These are phyloP conservation scores for Lachancea lanzarotensis DNA, from an alignment of 805 yeast genomes.

Conservation along the genomic window DNA sequence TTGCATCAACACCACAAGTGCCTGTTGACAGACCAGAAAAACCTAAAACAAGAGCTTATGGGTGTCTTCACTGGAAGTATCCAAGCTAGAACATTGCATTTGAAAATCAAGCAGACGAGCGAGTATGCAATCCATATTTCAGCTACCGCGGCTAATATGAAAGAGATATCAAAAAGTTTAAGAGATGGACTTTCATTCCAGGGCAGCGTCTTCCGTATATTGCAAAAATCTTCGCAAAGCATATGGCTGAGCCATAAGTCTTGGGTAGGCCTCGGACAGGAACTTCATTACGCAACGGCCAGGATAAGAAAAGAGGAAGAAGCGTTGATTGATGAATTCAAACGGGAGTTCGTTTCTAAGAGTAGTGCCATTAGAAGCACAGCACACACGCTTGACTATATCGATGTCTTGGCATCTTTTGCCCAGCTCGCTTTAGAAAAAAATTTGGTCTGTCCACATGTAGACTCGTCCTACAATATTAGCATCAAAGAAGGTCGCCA, in stretches of 20 bases:
- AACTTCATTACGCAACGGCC: conserved; percentile 39
- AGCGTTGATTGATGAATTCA: conserved; percentile 43
- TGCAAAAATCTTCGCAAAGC: conserved; percentile 39
- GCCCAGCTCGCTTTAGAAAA: conserved; percentile 65
- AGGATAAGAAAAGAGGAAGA: conserved; percentile 52
- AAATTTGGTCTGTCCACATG: conserved; percentile 56
- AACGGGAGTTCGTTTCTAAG: conserved; percentile 38
- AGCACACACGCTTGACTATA: conserved; percentile 48
- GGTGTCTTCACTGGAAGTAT: conserved; percentile 23
- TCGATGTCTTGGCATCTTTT: conserved; percentile 72
- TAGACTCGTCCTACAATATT: conserved; percentile 44
- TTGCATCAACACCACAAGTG: conserved; percentile 33
- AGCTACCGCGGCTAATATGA: conserved; percentile 32
- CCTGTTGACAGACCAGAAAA: conserved; percentile 24
- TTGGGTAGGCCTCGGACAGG: conserved; percentile 49
- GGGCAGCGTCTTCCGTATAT: conserved; percentile 22
- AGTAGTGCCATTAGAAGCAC: conserved; percentile 44
- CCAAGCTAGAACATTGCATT: conserved; percentile 28
- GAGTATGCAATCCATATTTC: conserved; percentile 46
- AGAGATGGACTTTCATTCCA: conserved; percentile 20
- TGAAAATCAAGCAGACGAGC: conserved; percentile 38
- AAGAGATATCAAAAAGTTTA: conserved; percentile 19
- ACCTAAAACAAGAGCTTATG: conserved; percentile 27
- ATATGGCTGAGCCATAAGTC: conserved; percentile 41
- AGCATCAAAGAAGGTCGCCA: conserved; percentile 68